A percentile compares a stretch with the other conserved stretches of the same genome.
Conservation (phyloP, 306 rosid genomes). For the Echinosophora koreensis region DNA sequence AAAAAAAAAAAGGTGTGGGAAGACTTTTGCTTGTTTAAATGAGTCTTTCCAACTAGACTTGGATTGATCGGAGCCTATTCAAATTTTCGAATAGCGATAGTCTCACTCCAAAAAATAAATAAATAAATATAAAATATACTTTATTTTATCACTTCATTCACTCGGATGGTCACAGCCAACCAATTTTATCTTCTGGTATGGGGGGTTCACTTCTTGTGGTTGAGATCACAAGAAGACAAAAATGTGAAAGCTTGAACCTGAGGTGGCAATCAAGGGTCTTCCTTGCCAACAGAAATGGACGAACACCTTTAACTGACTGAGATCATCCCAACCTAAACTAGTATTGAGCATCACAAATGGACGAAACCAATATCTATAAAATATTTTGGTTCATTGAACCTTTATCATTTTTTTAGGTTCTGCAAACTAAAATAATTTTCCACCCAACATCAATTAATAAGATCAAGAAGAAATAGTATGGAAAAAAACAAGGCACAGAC, state of each 20-base stretch:
- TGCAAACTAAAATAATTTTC: constrained; percentile 3
- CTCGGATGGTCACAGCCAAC: background rate
- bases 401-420: constrained; percentile 17
- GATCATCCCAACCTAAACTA: constrained; percentile 2
- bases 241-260: background rate
- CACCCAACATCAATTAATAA: background rate
- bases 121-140: too few relatives aligned
- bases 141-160: constrained; percentile 4
- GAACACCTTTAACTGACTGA: constrained; percentile 12
- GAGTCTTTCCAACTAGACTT: too few relatives aligned
- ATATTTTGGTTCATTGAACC: background rate
- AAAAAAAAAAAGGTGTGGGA: too few relatives aligned
- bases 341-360: constrained; percentile 18
- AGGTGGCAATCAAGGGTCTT: constrained; percentile 30
- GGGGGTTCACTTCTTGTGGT: constrained; percentile 39
- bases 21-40: too few relatives aligned
- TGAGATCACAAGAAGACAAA: constrained; percentile 25
- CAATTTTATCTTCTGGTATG: constrained; percentile 1
- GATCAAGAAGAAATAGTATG: constrained; percentile 1
- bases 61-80: too few relatives aligned
- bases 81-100: too few relatives aligned
- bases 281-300: constrained; percentile 19
- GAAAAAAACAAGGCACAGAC: background rate
- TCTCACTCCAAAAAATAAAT: too few relatives aligned
- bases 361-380: constrained; percentile 12